Conservation (phyloP, 2,329 filamentous ascomycete genomes). For the Aureobasidium sp. region DNA sequence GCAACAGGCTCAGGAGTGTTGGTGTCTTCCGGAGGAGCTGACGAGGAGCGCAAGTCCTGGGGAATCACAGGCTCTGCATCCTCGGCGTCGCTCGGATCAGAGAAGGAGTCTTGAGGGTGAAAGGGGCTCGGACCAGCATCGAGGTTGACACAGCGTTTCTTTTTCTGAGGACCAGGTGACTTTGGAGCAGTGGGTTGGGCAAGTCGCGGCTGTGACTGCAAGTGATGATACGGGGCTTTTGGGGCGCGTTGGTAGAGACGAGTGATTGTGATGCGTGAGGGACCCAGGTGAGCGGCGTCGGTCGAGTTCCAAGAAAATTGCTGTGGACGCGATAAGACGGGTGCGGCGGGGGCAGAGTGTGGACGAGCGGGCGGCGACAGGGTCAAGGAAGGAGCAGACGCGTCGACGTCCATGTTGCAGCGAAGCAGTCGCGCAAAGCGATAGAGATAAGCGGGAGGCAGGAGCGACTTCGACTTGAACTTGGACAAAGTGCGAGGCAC, state of each 20-base stretch:
- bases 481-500: not conserved
- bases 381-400: not conserved
- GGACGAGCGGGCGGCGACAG: not conserved
- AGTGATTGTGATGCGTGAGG: constrained; percentile 34
- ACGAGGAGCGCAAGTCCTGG: constrained; percentile 17
- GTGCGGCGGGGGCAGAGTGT: not conserved
- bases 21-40: constrained; percentile 31
- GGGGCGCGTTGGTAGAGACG: constrained; percentile 24
- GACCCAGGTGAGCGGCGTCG: constrained; percentile 36
- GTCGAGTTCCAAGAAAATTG: constrained; percentile 32
- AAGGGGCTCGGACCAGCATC: not conserved
- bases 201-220: not conserved
- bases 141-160: constrained; percentile 2
- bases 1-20: constrained; percentile 19
- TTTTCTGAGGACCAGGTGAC: constrained; percentile 3
- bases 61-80: not conserved
- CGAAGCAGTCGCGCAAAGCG: not conserved
- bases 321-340: not conserved
- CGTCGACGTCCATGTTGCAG: not conserved
- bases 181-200: not conserved
- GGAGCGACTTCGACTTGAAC: not conserved
- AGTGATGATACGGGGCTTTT: constrained; percentile 6
- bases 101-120: not conserved
- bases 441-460: not conserved
- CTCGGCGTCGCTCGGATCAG: constrained; percentile 6